Conservation (phyloP, 352 stramenopile species). For the Plasmopara halstedii region DNA sequence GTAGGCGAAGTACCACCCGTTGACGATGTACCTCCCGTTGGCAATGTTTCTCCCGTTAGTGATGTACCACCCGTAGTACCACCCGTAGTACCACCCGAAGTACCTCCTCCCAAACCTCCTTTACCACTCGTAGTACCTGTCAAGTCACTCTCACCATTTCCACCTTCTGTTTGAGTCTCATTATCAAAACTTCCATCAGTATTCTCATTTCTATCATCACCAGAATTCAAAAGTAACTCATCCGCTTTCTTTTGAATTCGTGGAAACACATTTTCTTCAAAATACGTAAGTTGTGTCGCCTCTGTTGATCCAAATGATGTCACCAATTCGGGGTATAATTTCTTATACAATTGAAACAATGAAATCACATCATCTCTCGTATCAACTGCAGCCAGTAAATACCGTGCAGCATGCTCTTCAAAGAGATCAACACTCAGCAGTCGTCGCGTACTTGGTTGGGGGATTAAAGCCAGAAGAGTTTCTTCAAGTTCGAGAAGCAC, state of each 20-base stretch:
- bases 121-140: constrained; percentile 7
- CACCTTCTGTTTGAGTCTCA: constrained; percentile 1
- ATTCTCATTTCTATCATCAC: not conserved
- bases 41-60: not conserved
- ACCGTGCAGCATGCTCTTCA: constrained; percentile 35
- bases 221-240: constrained; percentile 9
- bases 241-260: constrained; percentile 39
- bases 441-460: constrained; percentile 13
- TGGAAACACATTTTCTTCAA: constrained; percentile 58
- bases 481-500: constrained; percentile 20
- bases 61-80: not conserved
- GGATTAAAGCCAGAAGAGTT: constrained; percentile 14
- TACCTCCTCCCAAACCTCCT: constrained; percentile 2
- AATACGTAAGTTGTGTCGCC: constrained; percentile 41
- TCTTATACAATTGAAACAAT: constrained; percentile 65
- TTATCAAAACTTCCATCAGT: constrained; percentile 9
- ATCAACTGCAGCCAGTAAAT: constrained; percentile 25
- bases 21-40: not conserved
- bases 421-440: constrained; percentile 26
- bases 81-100: not conserved
- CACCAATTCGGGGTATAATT: constrained; percentile 34
- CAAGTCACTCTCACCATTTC: not conserved
- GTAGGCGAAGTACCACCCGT: not conserved
- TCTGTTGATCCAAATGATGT: constrained; percentile 35
- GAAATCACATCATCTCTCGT: constrained; percentile 33